Evolutionary conservation across 805 yeast genomes (phyloP).

Genomic region (Groenewaldozyma salmanticensis): DNA sequence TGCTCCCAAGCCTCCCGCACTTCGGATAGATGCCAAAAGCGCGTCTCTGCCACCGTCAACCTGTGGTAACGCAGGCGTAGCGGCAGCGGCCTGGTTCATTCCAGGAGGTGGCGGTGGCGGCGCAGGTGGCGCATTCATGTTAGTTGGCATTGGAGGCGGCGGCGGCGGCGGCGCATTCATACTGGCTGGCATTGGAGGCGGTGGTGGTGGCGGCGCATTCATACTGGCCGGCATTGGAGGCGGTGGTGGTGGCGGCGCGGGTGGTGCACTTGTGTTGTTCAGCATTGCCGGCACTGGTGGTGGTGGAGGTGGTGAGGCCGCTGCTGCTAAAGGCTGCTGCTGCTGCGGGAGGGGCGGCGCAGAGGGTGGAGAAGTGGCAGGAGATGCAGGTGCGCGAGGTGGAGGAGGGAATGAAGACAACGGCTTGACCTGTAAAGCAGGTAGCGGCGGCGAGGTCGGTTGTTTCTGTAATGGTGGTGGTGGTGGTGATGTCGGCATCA

Average conservation of each 20-base stretch:
- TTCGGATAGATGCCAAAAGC: constrained; percentile 74
- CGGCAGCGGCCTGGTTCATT: constrained; percentile 25
- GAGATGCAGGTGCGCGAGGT: constrained; percentile 19
- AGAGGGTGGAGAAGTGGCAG: constrained; percentile 16
- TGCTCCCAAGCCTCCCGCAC: constrained; percentile 61
- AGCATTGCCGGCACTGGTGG: constrained; percentile 21
- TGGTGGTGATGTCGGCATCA: constrained; percentile 14
- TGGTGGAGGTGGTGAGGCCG: constrained; percentile 20
- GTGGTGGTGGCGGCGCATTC: constrained; percentile 20
- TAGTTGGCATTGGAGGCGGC: constrained; percentile 22
- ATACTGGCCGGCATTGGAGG: constrained; percentile 19
- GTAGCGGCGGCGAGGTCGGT: constrained; percentile 14
- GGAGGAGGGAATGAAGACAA: constrained; percentile 27
- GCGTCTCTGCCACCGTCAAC: constrained; percentile 67
- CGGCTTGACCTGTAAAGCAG: constrained; percentile 13
- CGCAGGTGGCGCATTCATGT: constrained; percentile 22
- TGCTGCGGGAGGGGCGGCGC: constrained; percentile 23
- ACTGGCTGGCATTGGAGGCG: constrained; percentile 17
- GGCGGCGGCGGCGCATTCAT: constrained; percentile 29
- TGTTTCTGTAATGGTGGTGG: constrained; percentile 18
- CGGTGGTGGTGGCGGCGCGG: constrained; percentile 30
- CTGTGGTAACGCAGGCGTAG: constrained; percentile 30
- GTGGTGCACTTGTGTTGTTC: constrained; percentile 24
- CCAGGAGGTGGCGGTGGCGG: constrained; percentile 24
- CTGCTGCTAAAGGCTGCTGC: constrained; percentile 20